Evolutionary conservation across 805 yeast genomes (phyloP).

Genomic region (Ogataea pini): DNA sequence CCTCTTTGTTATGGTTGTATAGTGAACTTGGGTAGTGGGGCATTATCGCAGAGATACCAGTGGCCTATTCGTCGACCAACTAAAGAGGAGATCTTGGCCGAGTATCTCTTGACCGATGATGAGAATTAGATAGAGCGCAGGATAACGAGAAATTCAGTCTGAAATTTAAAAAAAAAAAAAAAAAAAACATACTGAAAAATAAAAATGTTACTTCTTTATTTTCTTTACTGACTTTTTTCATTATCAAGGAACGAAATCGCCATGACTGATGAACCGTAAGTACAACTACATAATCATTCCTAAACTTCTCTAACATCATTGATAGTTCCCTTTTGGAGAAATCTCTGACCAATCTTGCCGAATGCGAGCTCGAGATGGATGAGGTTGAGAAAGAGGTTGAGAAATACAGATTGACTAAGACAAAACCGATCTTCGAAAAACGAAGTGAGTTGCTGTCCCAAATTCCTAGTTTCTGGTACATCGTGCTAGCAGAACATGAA

Average conservation of each 20-base stretch:
- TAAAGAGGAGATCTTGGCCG: conserved; percentile 31
- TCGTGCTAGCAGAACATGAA: conserved; percentile 78
- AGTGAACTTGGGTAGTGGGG: conserved; percentile 55
- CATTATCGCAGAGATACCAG: conserved; percentile 27
- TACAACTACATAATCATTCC: background rate
- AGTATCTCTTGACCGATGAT: conserved; percentile 29
- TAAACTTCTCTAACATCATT: no score
- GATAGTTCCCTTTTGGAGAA: conserved; percentile 31
- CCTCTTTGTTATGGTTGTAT: conserved; percentile 78
- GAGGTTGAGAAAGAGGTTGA: conserved; percentile 62
- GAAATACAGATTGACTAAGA: conserved; percentile 48
- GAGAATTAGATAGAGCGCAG: conserved; percentile 14
- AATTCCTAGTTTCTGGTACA: conserved; percentile 84
- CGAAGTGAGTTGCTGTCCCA: conserved; percentile 53
- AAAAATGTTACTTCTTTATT: background rate
- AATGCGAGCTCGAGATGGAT: conserved; percentile 59
- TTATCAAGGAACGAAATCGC: background rate
- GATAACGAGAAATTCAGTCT: background rate
- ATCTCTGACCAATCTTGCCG: conserved; percentile 53
- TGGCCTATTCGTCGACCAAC: conserved; percentile 34
- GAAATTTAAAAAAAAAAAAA: background rate
- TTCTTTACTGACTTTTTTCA: background rate
- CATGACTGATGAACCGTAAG: conserved; percentile 11
- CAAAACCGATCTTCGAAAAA: conserved; percentile 57
- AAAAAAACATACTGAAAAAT: background rate